phyloP scores from a whole-genome alignment of 495 filamentous ascomycete genomes.

The Neohortaea acidophila region DNA sequence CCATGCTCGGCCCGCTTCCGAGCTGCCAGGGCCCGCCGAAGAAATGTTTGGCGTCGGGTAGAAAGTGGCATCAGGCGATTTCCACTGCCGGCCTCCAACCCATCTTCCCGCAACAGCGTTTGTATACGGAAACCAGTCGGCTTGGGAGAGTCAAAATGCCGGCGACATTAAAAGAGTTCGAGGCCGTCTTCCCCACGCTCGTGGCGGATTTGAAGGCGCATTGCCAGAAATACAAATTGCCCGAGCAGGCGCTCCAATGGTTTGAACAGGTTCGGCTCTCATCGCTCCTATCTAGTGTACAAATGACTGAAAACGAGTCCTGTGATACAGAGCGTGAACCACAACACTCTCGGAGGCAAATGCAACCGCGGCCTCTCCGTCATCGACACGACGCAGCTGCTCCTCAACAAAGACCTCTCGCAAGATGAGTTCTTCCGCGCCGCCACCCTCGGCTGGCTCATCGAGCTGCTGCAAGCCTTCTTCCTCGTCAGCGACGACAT shows the following conservation, averaged over 20 bases:
- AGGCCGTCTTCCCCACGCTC: conserved; percentile 68
- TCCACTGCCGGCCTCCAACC: too few species aligned
- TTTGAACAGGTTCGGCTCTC: conserved; percentile 51
- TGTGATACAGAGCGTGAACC: conserved; percentile 37
- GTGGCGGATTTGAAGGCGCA: conserved; percentile 61
- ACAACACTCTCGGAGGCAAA: conserved; percentile 87
- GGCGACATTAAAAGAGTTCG: conserved; percentile 47
- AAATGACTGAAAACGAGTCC: conserved; percentile 11
- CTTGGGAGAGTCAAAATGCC: background rate
- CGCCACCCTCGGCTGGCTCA: conserved; percentile 85
- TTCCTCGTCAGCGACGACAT: conserved; percentile 98
- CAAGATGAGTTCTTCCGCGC: conserved; percentile 71
- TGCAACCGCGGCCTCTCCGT: conserved; percentile 98
- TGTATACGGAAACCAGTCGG: background rate
- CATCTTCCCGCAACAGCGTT: background rate
- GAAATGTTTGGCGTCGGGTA: too few species aligned
- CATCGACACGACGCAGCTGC: conserved; percentile 69
- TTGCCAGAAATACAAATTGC: conserved; percentile 64
- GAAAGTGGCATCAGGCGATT: too few species aligned
- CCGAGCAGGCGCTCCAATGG: conserved; percentile 72
- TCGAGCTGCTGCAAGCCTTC: conserved; percentile 94
- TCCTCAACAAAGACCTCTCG: conserved; percentile 55
- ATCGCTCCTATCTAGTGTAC: background rate
- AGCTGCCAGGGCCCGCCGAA: too few species aligned
- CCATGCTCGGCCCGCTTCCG: too few species aligned